Evolutionary conservation across 1,284 basidiomycete genomes (phyloP), one percentile per base, ranked within the genome.

Genomic region (Boletellus deceptivus): DNA sequence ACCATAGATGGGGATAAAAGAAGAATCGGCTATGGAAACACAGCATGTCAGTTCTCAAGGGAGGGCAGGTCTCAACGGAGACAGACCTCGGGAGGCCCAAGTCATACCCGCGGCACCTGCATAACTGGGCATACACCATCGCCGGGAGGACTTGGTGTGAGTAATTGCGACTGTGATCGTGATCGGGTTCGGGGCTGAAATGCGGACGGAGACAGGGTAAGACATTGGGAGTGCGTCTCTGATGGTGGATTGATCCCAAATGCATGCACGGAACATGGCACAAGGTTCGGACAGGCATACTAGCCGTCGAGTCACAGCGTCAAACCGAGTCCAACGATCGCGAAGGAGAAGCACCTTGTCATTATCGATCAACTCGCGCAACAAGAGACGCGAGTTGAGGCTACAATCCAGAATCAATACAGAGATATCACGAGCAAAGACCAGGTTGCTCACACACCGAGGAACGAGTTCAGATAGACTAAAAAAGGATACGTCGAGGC

Each of bases 381-480:
- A 43, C 22, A 68, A 47, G 11, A 56, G 44, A 22, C 65, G 67
- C 6, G 67, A 67, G 46, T 67, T 67, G 14, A 67, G 60, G 7
- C 65, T 69, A 36, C 2, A 10, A 25, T 10, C 13, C 0, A 14
- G 16, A 1, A 34, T 55, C 9, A 46, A 20, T 14, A 20, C 11
- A 2, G 4, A 3, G 16, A 2, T n/a, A 34, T 22, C 16, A 29
- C 4, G 10, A 1, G 11, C 10, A 17, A 2, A 9, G 29, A 39
- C 0, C 8, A 24, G 17, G 24, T 1, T 22, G 29, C 68, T 56
- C 40, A 67, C 68, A 67, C 61, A 25, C 67, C 68, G 34, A 67
- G 37, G 33, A 70, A 69, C 4, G 68, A 70, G 29, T 69, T 67
- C 31, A 67, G 56, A 46, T 67, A 70, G 44, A 55, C 65, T 67